A percentile compares a stretch with the other conserved stretches of the same genome.
Evolutionary conservation across 2,329 filamentous ascomycete genomes (phyloP).

Genomic region (Cryphonectria nitschkei): DNA sequence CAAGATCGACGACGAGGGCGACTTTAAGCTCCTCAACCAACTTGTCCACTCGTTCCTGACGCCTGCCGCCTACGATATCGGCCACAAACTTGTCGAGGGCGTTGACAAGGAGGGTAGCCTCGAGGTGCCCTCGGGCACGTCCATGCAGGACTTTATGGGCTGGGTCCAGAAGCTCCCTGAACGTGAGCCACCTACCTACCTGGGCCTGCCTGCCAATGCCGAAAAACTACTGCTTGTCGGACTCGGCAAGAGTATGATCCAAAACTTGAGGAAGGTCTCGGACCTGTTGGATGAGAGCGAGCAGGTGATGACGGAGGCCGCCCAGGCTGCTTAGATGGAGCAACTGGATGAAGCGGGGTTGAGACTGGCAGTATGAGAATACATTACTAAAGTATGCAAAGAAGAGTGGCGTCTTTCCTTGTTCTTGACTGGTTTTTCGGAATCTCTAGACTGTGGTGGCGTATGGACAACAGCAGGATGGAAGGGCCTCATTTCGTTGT

Average conservation of each 20-base stretch:
- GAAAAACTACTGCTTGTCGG: slow-evolving; percentile 93
- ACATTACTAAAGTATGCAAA: neutral
- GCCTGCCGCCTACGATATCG: slow-evolving; percentile 86
- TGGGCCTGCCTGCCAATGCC: slow-evolving; percentile 91
- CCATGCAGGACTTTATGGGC: slow-evolving; percentile 80
- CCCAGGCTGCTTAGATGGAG: slow-evolving; percentile 23
- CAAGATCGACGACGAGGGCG: slow-evolving; percentile 90
- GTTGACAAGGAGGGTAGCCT: slow-evolving; percentile 63
- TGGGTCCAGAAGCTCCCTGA: slow-evolving; percentile 95
- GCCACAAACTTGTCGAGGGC: slow-evolving; percentile 83
- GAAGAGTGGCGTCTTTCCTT: neutral
- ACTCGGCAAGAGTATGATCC: slow-evolving; percentile 82
- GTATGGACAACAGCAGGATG: slow-evolving; percentile 14
- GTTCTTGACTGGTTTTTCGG: neutral
- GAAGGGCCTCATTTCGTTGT: neutral
- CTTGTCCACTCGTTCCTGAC: slow-evolving; percentile 82
- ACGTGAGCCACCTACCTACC: slow-evolving; percentile 92
- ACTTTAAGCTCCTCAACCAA: slow-evolving; percentile 73
- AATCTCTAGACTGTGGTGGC: slow-evolving; percentile 11
- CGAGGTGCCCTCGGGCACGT: slow-evolving; percentile 77
- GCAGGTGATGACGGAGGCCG: slow-evolving; percentile 74
- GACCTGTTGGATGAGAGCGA: slow-evolving; percentile 93
- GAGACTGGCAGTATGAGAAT: neutral
- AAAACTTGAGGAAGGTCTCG: slow-evolving; percentile 81
- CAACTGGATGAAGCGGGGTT: neutral